phyloP scores from a whole-genome alignment of 148 eudicot species.

The Cornus suecica region DNA sequence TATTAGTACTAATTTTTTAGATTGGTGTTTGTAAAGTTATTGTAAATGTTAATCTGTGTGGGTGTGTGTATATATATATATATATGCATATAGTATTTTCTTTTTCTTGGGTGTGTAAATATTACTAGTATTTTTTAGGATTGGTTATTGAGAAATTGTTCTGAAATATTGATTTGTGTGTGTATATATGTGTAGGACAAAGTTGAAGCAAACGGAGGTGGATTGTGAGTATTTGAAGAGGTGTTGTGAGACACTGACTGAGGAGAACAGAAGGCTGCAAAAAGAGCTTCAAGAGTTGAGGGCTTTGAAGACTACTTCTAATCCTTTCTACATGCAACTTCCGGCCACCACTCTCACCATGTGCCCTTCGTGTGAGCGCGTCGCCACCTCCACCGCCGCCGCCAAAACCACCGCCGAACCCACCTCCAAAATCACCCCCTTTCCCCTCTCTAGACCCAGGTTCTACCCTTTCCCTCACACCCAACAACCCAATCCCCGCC shows the following conservation, averaged over 20 bases:
- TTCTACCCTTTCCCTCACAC: conserved; percentile 15
- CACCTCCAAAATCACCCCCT: conserved; percentile 20
- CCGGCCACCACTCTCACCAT: conserved; percentile 65
- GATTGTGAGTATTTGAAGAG: conserved; percentile 63
- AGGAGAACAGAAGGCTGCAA: conserved; percentile 51
- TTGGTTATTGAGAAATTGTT: too few relatives aligned
- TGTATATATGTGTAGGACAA: conserved; percentile 31
- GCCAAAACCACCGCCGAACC: conserved; percentile 12
- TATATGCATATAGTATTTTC: too few relatives aligned
- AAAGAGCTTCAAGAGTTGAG: conserved; percentile 54
- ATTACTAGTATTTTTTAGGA: too few relatives aligned
- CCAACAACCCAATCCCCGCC: conserved; percentile 13
- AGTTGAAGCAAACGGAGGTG: conserved; percentile 63
- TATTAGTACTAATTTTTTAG: too few relatives aligned
- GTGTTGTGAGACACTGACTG: conserved; percentile 50
- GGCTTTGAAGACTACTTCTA: conserved; percentile 37
- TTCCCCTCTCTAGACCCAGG: conserved; percentile 19
- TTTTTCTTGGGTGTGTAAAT: too few relatives aligned
- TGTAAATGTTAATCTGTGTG: too few relatives aligned
- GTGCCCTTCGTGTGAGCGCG: conserved; percentile 63
- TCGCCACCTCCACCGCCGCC: conserved; percentile 37
- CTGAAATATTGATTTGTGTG: background rate
- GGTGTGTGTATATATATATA: too few relatives aligned
- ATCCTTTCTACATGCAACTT: conserved; percentile 43
- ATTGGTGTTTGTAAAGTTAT: too few relatives aligned